Conservation (phyloP, 805 yeast species). For the Saccharomyces kudriavzevii region DNA sequence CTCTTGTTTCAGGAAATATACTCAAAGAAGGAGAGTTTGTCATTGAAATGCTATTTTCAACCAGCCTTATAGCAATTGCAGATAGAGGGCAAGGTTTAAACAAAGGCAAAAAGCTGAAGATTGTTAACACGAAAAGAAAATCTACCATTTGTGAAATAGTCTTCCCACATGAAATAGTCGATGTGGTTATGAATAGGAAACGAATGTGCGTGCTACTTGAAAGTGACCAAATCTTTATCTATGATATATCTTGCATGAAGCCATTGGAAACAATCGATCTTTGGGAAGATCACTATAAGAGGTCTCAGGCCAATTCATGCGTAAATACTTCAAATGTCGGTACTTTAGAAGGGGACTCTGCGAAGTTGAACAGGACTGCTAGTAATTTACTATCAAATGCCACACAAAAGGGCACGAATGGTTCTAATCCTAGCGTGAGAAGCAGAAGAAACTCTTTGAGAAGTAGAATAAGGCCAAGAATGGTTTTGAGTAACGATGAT, state of each 20-base stretch:
- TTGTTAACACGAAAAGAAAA: conserved; percentile 64
- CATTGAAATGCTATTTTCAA: conserved; percentile 84
- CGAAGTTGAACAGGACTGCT: neutral
- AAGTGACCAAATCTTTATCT: conserved; percentile 70
- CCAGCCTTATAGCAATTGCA: conserved; percentile 78
- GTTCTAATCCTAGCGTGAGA: conserved; percentile 2
- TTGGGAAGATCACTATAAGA: conserved; percentile 16
- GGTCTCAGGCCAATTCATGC: conserved; percentile 1
- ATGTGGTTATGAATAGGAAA: conserved; percentile 72
- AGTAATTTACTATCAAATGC: neutral
- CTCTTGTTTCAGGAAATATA: neutral
- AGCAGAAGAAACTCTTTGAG: conserved; percentile 11
- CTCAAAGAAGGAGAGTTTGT: conserved; percentile 36
- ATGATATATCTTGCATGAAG: conserved; percentile 86
- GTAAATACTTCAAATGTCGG: neutral
- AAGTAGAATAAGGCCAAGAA: conserved; percentile 13
- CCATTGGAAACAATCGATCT: conserved; percentile 60
- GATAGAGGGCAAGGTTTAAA: conserved; percentile 59
- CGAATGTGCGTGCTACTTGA: conserved; percentile 68
- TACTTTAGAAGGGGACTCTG: neutral
- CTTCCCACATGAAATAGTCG: conserved; percentile 68
- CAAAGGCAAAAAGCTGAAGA: conserved; percentile 53
- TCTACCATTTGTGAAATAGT: conserved; percentile 77
- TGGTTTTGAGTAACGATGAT: conserved; percentile 26
- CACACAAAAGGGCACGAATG: conserved; percentile 2